Evolutionary conservation across 768 basidiomycete species (phyloP).

Genomic region (Calvatia gigantea): DNA sequence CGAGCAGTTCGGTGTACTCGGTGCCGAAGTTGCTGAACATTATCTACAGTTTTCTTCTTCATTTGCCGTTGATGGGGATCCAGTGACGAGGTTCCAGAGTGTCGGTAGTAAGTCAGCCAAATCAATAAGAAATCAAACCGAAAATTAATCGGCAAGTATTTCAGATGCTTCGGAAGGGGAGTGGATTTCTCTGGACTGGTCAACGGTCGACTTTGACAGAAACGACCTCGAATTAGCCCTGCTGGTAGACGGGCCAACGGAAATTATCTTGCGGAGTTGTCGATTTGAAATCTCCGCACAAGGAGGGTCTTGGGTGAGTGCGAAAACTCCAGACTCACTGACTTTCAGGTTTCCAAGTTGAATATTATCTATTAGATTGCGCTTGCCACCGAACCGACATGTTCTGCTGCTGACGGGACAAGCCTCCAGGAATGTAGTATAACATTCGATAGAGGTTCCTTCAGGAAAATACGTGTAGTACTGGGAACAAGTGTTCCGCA

Average conservation of each 20-base stretch:
- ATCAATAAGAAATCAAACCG: neutral
- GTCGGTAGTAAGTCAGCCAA: conserved; percentile 34
- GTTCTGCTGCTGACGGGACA: neutral
- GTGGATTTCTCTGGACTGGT: conserved; percentile 26
- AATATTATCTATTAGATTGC: neutral
- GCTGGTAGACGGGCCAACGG: conserved; percentile 22
- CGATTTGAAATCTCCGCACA: conserved; percentile 15
- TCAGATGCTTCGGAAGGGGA: conserved; percentile 27
- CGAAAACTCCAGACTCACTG: neutral
- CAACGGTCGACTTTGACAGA: conserved; percentile 6
- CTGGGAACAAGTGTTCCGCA: conserved; percentile 23
- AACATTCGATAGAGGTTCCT: neutral
- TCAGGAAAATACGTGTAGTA: conserved; percentile 22
- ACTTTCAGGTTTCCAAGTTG: neutral
- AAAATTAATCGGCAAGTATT: neutral
- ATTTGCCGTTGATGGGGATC: conserved; percentile 53
- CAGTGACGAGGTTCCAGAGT: conserved; percentile 49
- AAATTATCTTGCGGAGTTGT: conserved; percentile 17
- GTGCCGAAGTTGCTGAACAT: conserved; percentile 26
- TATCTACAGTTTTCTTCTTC: conserved; percentile 47
- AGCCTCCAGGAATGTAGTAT: conserved; percentile 1
- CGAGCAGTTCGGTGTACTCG: conserved; percentile 29
- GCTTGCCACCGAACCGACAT: neutral
- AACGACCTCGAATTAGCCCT: conserved; percentile 22
- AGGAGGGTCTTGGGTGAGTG: conserved; percentile 18